Evolutionary conservation across 345 rosid species (phyloP), one percentile per base, ranked within the genome.

Genomic region (Rhodamnia rubescens): DNA sequence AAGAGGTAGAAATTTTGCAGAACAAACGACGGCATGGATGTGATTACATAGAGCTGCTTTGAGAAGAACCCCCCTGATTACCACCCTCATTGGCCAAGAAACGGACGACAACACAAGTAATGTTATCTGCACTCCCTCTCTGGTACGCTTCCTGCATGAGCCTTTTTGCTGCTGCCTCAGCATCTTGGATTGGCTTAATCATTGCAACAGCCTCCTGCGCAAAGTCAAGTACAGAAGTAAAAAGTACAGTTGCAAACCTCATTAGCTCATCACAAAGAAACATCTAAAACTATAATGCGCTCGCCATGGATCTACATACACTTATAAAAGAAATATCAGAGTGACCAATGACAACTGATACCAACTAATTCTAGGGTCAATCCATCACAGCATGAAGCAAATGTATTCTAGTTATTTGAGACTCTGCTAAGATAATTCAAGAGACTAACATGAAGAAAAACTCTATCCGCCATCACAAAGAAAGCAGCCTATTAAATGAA

Each of bases 61-160:
- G 85, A 81, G 94, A 90, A 49, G 92, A 87, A 61, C 88, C 90
- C 6, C 87, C 93, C 87, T 88, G 93, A 87, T 89, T 90, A 59
- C 88, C 90, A 5, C 87, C 93, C 87, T 88, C 92, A 86, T 89
- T 90, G 42, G 92, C 92, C 88, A 92, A 85, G 93, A 96, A 98
- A 61, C 98, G 98, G 84, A 98, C 98, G 0, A 98, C 99, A 5
- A 98, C 95, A 82, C 98, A 95, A 52, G 99, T 96, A 84, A 98
- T 98, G 88, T 98, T 98, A 88, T 98, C 99, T 20, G 99, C 99
- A 83, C 99, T 98, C 81, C 98, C 99, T 87, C 98, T 92, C 92
- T 94, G 98, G 91, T 90, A 95, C 50, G 99, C 99, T 89, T 96
- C 98, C 88, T 88, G 93, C 98, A 96, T 88, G 87, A 96, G 90